Evolutionary conservation across 495 filamentous ascomycete species (phyloP).

Genomic region (Daldinia childiae): DNA sequence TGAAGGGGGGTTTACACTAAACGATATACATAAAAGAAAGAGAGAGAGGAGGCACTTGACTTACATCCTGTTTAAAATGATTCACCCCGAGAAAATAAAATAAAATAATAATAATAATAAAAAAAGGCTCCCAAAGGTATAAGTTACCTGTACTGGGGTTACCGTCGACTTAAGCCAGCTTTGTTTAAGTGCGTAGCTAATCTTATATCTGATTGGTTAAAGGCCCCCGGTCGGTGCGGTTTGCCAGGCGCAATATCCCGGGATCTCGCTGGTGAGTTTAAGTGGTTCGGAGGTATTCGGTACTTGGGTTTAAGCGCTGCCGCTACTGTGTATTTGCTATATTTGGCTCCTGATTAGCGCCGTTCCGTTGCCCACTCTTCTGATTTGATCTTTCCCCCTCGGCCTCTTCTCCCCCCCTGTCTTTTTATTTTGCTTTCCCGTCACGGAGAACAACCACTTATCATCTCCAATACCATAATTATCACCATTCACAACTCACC

Average conservation of each 20-base stretch:
- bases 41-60: constrained; percentile 9
- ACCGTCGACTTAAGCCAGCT: constrained; percentile 33
- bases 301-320: constrained; percentile 45
- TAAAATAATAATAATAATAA: background rate
- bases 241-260: constrained; percentile 43
- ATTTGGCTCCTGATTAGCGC: constrained; percentile 43
- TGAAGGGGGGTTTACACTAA: no score
- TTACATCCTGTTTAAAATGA: constrained; percentile 28
- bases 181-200: constrained; percentile 22
- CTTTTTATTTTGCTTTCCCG: constrained; percentile 24
- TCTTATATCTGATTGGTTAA: constrained; percentile 28
- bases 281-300: constrained; percentile 39
- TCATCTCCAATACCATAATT: background rate
- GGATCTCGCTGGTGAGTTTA: constrained; percentile 26
- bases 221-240: constrained; percentile 24
- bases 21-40: background rate
- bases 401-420: background rate
- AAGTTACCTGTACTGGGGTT: constrained; percentile 34
- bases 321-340: constrained; percentile 44
- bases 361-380: constrained; percentile 37
- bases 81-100: constrained; percentile 12
- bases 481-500: constrained; percentile 34
- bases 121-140: constrained; percentile 17
- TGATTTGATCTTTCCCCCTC: constrained; percentile 33
- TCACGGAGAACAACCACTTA: constrained; percentile 26